Base-by-base conservation (phyloP, 257 asterid species). In the Nyctanthes arbortristis region DNA sequence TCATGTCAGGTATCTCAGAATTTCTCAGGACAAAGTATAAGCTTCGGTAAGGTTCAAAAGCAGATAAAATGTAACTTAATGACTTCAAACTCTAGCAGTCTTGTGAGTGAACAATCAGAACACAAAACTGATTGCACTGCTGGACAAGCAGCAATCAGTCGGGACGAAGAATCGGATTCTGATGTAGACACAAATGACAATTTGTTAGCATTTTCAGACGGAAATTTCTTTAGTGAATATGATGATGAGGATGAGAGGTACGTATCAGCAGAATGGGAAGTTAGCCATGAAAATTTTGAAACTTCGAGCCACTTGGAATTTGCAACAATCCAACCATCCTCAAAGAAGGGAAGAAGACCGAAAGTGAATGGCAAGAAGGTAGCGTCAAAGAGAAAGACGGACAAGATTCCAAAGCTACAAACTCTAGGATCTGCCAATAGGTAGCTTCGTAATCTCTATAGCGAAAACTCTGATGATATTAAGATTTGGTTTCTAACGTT, bases 391-490 rank as follows among this genome's bases (percentile, higher is more conserved):
- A 61, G 30, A 47, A 88, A 66, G 81, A 89, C 82, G 74, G 84
- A 77, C 78, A 81, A 55, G 66, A 52, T 0, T 37, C 72, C 79
- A 0, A 89, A 82, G 72, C 47, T 77, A 37, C 80, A 79, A 66
- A 82, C 86, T 66, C 96, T 87, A 30, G 99, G 97, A 78, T 84
- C 97, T 65, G 86, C 96, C 4, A 89, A 86, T 34, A 84, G 96
- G 99, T 93, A 78, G 37, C 31, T 65, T 16, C 9, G 12, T n/a
- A 47, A 4, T 63, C 5, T 24, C 28, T 4, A 24, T 2, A 8
- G 28, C 9, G 4, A 0, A 2, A 5, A 52, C 5, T 71, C 12
- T 22, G 34, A 72, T 47, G 18, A 5, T 65, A 3, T 61, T 56
- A n/a, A 22, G 43, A 37, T 52, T 20, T 47, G 12, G 30, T 6